Evolutionary conservation across 2,329 filamentous ascomycete species (phyloP).

Genomic region (Monilinia polystroma): DNA sequence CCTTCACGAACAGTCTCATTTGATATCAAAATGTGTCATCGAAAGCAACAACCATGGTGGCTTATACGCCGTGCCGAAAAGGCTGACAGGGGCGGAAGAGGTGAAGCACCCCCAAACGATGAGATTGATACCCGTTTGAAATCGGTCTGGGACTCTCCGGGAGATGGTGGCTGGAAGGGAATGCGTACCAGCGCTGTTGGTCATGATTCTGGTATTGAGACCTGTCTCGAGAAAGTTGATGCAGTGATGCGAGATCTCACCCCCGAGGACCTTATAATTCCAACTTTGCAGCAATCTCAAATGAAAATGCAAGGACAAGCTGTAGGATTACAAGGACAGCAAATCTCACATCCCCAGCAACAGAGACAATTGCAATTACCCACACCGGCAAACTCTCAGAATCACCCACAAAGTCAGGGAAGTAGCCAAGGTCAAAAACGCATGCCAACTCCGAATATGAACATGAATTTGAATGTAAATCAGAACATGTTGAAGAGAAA

Average conservation of each 20-base stretch:
- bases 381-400: constrained; percentile 27
- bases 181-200: constrained; percentile 50
- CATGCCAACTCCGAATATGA: constrained; percentile 23
- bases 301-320: constrained; percentile 15
- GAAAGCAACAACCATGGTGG: constrained; percentile 47
- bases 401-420: constrained; percentile 26
- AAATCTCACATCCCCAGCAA: not conserved
- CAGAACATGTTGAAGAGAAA: constrained; percentile 29
- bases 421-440: constrained; percentile 21
- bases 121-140: constrained; percentile 45
- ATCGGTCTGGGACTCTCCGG: constrained; percentile 48
- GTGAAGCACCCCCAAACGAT: constrained; percentile 30
- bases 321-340: constrained; percentile 9
- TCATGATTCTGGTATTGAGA: constrained; percentile 44
- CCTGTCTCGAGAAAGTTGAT: constrained; percentile 35
- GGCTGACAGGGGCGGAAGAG: constrained; percentile 32
- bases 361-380: constrained; percentile 23
- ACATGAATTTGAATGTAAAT: constrained; percentile 17
- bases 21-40: constrained; percentile 51
- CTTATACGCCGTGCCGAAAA: constrained; percentile 33
- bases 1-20: constrained; percentile 47
- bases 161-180: constrained; percentile 48
- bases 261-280: constrained; percentile 6
- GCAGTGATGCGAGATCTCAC: constrained; percentile 32
- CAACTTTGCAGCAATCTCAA: constrained; percentile 17